Percentiles rank a stretch among this genome's conserved stretches.
phyloP scores from a whole-genome alignment of 805 yeast species.

The Zygosaccharomyces gambellarensis region DNA sequence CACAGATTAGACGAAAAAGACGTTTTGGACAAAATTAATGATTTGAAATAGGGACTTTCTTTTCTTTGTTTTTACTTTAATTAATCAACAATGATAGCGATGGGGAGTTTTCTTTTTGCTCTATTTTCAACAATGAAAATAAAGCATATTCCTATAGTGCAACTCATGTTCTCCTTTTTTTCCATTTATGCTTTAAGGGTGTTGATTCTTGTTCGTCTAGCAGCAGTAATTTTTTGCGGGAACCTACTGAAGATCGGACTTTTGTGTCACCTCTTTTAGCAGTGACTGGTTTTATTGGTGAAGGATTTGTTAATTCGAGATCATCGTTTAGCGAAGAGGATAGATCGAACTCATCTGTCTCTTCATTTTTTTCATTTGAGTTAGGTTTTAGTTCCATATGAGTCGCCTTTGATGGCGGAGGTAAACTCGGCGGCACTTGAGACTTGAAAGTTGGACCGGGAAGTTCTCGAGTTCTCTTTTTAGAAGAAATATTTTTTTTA shows the following conservation, averaged over 20 bases:
- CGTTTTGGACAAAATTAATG: conserved; percentile 45
- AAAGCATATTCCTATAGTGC: neutral
- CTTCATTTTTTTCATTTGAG: neutral
- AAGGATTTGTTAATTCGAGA: conserved; percentile 31
- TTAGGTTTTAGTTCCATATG: neutral
- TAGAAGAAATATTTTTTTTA: neutral
- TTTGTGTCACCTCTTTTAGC: conserved; percentile 12
- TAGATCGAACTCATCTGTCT: conserved; percentile 31
- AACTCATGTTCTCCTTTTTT: conserved; percentile 16
- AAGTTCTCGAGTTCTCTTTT: neutral
- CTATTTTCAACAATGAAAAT: neutral
- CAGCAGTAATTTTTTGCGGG: conserved; percentile 30
- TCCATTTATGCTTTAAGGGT: conserved; percentile 16
- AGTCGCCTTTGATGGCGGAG: neutral
- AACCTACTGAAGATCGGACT: conserved; percentile 11
- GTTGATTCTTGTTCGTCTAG: conserved; percentile 29
- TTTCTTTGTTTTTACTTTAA: neutral
- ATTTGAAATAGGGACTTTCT: neutral
- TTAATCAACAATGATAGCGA: neutral
- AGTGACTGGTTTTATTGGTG: conserved; percentile 24
- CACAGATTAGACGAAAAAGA: conserved; percentile 58
- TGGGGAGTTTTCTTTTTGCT: neutral
- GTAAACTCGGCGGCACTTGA: neutral
- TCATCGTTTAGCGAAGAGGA: conserved; percentile 33
- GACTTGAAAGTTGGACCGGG: neutral